Evolutionary conservation across 2,329 filamentous ascomycete genomes (phyloP), one percentile per base, ranked within the genome.

Genomic region (Dichotomopilus funicola): DNA sequence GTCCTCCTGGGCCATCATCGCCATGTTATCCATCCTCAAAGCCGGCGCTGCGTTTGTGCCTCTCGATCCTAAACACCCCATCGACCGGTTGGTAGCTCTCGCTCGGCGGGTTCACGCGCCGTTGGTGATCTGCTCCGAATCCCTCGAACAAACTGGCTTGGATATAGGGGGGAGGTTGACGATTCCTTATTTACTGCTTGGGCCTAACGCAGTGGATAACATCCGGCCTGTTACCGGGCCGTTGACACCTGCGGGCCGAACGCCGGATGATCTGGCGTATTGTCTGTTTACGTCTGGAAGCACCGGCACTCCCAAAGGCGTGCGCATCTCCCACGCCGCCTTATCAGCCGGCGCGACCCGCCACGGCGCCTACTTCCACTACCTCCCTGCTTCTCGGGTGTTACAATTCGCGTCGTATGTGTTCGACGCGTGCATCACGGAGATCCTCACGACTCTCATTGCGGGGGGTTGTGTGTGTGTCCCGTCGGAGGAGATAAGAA

Each of bases 231-330:
- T 13, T 12, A 49, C 38, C 34, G 34, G 42, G 31, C 2, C 19
- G 33, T 40, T 13, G 54, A 4, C 38, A 52, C 7, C 36, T 35
- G 9, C 33, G 41, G 5, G 38, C 34, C 9, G 41, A 33, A n/a
- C 5, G 34, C 13, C n/a, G 31, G 34, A 56, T n/a, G 46, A 57
- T 37, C n/a, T 55, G 6, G 52, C 51, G 0, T 67, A 66, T 31
- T 73, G 77, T 60, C 74, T 79, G 64, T 80, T 78, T 59, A 80
- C 78, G 13, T 78, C 75, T 5, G 78, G 78, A 12, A 78, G 73
- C 27, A 79, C 78, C 0, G 78, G 78, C 5, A 67, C 66, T 27
- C 78, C 78, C 1, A 80, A 59, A 53, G 57, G 53, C 13, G 57
- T 56, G 35, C 58, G 59, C 42, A 56, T 56, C 31, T 55, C 59